Conservation (phyloP, 2,329 filamentous ascomycete genomes). For the Dactylonectria macrodidyma region DNA sequence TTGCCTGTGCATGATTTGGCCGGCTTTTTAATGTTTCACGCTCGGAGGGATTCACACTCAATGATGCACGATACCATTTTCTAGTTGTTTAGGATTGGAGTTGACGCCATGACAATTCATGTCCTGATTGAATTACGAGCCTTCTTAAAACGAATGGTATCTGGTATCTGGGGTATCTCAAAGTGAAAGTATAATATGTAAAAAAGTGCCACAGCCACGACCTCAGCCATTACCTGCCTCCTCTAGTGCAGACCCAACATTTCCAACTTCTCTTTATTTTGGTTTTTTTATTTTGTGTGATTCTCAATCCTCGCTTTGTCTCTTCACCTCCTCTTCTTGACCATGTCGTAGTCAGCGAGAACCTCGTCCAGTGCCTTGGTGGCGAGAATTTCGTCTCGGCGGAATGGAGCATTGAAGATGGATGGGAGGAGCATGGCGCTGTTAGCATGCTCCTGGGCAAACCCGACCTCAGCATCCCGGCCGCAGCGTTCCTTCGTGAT, state of each 20-base stretch:
- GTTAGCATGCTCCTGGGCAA: slow-evolving; percentile 85
- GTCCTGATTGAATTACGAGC: slow-evolving; percentile 36
- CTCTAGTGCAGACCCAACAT: slow-evolving; percentile 7
- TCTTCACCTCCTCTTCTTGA: slow-evolving; percentile 62
- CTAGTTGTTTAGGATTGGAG: slow-evolving; percentile 12
- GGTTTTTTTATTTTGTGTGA: neutral
- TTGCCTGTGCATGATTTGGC: neutral
- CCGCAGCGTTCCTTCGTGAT: slow-evolving; percentile 79
- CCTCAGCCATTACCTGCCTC: slow-evolving; percentile 39
- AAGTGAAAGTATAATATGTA: slow-evolving; percentile 43
- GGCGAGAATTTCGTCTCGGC: slow-evolving; percentile 71
- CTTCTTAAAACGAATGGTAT: slow-evolving; percentile 44
- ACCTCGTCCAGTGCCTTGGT: slow-evolving; percentile 67
- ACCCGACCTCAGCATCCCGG: slow-evolving; percentile 76
- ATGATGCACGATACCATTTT: neutral
- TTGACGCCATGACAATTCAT: slow-evolving; percentile 31
- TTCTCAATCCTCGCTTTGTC: neutral
- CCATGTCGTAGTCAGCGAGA: slow-evolving; percentile 63
- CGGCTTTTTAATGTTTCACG: neutral
- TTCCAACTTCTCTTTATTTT: neutral
- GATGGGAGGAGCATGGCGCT: slow-evolving; percentile 73
- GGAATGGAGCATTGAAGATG: slow-evolving; percentile 74
- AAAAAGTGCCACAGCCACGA: slow-evolving; percentile 32
- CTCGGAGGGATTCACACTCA: neutral
- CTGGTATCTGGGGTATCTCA: slow-evolving; percentile 48